Evolutionary conservation across 2,329 filamentous ascomycete genomes (phyloP), one percentile per base, ranked within the genome.

Genomic region (Cordyceps javanica): DNA sequence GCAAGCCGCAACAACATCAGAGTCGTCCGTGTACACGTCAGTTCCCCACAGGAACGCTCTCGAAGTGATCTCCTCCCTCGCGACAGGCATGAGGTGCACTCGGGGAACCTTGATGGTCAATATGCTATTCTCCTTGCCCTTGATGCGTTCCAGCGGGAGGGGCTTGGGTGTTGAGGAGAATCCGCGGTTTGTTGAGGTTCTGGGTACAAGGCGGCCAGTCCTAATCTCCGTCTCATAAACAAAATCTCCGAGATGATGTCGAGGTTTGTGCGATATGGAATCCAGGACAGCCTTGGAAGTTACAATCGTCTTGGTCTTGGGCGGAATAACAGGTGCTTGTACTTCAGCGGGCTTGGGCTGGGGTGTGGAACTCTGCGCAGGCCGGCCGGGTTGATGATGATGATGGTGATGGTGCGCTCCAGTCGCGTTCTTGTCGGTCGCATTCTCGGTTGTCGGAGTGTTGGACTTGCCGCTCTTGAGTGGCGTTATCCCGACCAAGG

Each of bases 21-120:
- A 96, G 71, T 99, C 94, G 65, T 99, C 94, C 0, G 91, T 96
- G 69, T 97, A 97, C 7, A 99, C 82, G 38, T 95, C 92, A 0
- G 91, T 94, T 1, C 94, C 94, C 92, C 93, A 99, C 0, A 99
- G 71, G 8, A 90, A 89, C 21, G 88, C 82, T 34, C 90, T 83
- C 8, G 84, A 76, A 11, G 91, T 95, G 53, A 97, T 92, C 63
- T 95, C 90, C 68, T 94, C 89, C 30, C 93, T 82, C 25, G 89
- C 83, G 8, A 79, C 73, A 0, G 83, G 72, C 9, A 82, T 83
- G 8, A 99, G 77, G 65, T 94, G 91, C 49, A 89, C 83, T 28
- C 89, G 85, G 2, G 92, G 88, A 7, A 99, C 86, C 65, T 94
- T 90, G 60, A 99, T 82, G 0, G 91, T 97, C 61, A 95, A 85